Percentiles rank a stretch among this genome's conserved stretches.
Evolutionary conservation across 139 green algal species (phyloP).

Genomic region (Picochlorum sp.): DNA sequence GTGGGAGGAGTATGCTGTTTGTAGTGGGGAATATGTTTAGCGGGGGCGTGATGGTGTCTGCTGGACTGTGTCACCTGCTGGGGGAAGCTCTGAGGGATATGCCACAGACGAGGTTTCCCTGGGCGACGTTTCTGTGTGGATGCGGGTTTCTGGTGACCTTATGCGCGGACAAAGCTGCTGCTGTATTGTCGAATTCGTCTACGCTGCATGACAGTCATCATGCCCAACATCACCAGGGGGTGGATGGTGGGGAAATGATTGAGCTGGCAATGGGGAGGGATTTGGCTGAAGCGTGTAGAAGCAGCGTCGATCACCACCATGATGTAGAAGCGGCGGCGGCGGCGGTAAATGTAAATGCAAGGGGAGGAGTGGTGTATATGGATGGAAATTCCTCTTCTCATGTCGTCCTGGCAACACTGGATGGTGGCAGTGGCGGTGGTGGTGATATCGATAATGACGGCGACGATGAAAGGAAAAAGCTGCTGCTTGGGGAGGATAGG

Average conservation of each 20-base stretch:
- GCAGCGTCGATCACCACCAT: not conserved
- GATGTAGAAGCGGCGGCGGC: too few relatives aligned
- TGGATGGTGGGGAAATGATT: not conserved
- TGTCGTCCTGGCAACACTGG: too few relatives aligned
- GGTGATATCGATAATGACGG: not conserved
- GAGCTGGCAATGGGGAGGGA: slow-evolving; percentile 2
- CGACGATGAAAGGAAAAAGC: not conserved
- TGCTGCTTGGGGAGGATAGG: not conserved
- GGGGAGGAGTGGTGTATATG: too few relatives aligned
- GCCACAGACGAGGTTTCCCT: slow-evolving; percentile 17
- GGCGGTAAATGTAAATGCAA: too few relatives aligned
- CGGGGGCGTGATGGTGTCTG: slow-evolving; percentile 68
- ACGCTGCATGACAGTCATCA: not conserved
- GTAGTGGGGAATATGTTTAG: slow-evolving; percentile 70
- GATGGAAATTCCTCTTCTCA: too few relatives aligned
- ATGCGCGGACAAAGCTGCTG: slow-evolving; percentile 13
- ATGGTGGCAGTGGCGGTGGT: not conserved
- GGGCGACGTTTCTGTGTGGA: slow-evolving; percentile 38
- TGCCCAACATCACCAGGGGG: not conserved
- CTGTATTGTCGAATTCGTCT: not conserved
- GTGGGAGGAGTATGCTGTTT: slow-evolving; percentile 42
- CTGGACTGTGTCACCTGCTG: slow-evolving; percentile 65
- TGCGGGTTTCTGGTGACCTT: slow-evolving; percentile 33
- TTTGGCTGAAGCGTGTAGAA: not conserved
- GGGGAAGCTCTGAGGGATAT: slow-evolving; percentile 23